Evolutionary conservation across 2,329 filamentous ascomycete genomes (phyloP).

Genomic region (Metarhizium guizhouense): DNA sequence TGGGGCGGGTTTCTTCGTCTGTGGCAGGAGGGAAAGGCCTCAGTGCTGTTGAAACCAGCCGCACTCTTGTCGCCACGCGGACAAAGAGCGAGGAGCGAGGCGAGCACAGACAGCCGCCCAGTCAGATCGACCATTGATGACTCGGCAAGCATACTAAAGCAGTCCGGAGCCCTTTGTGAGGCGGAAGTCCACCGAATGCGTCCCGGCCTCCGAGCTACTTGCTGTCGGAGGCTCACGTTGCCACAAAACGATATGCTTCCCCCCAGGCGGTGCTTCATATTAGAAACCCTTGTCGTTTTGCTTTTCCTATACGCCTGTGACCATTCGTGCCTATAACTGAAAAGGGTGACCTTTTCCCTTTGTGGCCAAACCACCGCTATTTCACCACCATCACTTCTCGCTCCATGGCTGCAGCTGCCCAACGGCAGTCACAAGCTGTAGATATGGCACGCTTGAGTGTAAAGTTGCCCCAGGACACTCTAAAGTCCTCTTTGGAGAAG

Average conservation of each 20-base stretch:
- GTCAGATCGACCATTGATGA: too few species aligned
- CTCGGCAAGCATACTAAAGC: too few species aligned
- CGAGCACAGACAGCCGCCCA: not conserved
- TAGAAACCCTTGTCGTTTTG: not conserved
- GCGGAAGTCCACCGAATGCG: conserved; percentile 2
- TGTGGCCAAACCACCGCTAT: not conserved
- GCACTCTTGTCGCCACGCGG: not conserved
- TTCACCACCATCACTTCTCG: not conserved
- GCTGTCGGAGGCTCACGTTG: conserved; percentile 1
- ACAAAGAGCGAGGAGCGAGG: not conserved
- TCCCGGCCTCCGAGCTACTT: not conserved
- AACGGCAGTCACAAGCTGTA: not conserved
- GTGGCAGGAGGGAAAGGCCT: too few species aligned
- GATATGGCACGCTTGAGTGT: conserved; percentile 14
- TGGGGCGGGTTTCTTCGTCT: too few species aligned
- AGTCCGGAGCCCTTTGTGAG: not conserved
- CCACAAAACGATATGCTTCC: not conserved
- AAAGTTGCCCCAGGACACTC: conserved; percentile 15
- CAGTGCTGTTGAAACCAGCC: not conserved
- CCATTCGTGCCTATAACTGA: not conserved
- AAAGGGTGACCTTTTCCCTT: not conserved
- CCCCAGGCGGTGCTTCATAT: not conserved
- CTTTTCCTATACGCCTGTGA: not conserved
- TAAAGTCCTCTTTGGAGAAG: conserved; percentile 14
- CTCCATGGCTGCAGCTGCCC: not conserved